phyloP scores from a whole-genome alignment of 1,284 basidiomycete species.

The Ustilago crameri region DNA sequence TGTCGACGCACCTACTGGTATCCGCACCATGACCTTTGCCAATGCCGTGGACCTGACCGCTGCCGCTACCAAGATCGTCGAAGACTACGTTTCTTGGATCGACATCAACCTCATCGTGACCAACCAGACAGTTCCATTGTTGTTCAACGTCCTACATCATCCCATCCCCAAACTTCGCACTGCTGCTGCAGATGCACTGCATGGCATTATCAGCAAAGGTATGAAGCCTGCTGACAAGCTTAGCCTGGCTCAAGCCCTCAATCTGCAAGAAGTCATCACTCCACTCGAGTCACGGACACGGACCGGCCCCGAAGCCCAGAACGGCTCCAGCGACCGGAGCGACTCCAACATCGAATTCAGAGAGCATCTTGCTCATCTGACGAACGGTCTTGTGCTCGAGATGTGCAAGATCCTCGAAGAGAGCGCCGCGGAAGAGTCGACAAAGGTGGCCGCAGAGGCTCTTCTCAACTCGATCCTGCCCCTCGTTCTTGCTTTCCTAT shows the following conservation, averaged over 20 bases:
- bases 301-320: slow-evolving; percentile 21
- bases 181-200: slow-evolving; percentile 82
- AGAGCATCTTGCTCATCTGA: slow-evolving; percentile 85
- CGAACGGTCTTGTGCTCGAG: slow-evolving; percentile 86
- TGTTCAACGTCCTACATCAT: slow-evolving; percentile 83
- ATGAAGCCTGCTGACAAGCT: slow-evolving; percentile 92
- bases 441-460: slow-evolving; percentile 77
- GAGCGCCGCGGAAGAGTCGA: slow-evolving; percentile 73
- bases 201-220: slow-evolving; percentile 88
- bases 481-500: slow-evolving; percentile 86
- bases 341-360: slow-evolving; percentile 81
- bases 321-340: slow-evolving; percentile 72
- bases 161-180: slow-evolving; percentile 77
- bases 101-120: slow-evolving; percentile 97
- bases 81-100: slow-evolving; percentile 96
- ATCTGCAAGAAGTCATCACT: slow-evolving; percentile 69
- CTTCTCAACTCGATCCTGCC: slow-evolving; percentile 80
- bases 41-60: slow-evolving; percentile 73
- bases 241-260: slow-evolving; percentile 87
- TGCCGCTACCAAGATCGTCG: slow-evolving; percentile 86
- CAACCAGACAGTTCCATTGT: slow-evolving; percentile 83
- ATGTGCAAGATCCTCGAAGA: slow-evolving; percentile 83
- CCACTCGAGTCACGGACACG: slow-evolving; percentile 59
- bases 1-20: slow-evolving; percentile 61
- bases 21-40: slow-evolving; percentile 72